Percentiles rank a stretch among this genome's conserved stretches.
Conservation (phyloP, 139 green algal genomes). For the Medakamo hakoo region DNA sequence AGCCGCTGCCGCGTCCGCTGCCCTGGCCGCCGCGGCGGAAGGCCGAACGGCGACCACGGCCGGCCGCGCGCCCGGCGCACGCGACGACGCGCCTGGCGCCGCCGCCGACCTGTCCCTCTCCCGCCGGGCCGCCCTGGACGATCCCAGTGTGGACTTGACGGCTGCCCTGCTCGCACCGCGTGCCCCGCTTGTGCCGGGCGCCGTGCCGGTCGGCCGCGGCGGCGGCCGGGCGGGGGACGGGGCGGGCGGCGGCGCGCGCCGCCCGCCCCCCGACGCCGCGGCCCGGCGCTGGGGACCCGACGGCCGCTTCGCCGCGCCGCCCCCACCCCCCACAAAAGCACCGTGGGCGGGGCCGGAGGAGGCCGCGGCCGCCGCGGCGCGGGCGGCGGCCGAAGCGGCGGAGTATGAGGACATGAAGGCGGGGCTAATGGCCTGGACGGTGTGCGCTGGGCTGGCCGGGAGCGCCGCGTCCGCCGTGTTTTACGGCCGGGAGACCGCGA, state of each 20-base stretch:
- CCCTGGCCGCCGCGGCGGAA: no score
- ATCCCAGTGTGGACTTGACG: no score
- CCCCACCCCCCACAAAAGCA: slow-evolving; percentile 1
- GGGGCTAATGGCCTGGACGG: slow-evolving; percentile 43
- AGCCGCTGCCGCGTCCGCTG: no score
- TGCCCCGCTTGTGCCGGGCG: no score
- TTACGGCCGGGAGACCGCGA: slow-evolving; percentile 47
- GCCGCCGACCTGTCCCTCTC: no score
- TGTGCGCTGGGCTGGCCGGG: slow-evolving; percentile 21
- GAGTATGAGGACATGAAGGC: slow-evolving; percentile 50
- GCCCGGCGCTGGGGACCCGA: slow-evolving; percentile 17
- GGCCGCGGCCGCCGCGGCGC: slow-evolving; percentile 13
- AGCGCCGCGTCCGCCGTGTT: slow-evolving; percentile 24
- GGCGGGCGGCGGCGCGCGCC: not conserved
- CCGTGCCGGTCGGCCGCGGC: no score
- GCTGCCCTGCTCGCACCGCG: no score
- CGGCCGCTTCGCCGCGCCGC: slow-evolving; percentile 11
- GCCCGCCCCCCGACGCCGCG: not conserved
- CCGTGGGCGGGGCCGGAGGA: slow-evolving; percentile 15
- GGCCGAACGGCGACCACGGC: no score
- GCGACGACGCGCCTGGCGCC: no score
- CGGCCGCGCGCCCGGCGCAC: no score
- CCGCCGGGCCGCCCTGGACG: no score
- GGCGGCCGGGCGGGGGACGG: no score
- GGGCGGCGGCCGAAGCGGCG: slow-evolving; percentile 11